Base-by-base conservation (phyloP, 768 basidiomycete genomes). In the Naematelia encephala region DNA sequence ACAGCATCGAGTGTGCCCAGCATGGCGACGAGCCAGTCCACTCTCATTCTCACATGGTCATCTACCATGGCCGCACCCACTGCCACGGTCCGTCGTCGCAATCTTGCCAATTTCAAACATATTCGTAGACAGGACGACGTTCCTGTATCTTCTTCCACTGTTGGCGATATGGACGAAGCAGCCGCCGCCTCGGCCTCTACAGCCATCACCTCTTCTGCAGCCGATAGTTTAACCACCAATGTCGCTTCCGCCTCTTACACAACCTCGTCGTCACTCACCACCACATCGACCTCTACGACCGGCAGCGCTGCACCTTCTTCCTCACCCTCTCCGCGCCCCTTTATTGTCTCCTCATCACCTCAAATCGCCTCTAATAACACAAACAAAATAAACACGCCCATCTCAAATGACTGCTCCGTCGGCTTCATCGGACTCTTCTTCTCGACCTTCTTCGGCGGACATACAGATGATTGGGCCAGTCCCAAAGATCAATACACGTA, bases 381-480 rank as follows among this genome's bases (percentile, higher is more conserved):
- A n/a, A 5, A 25, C n/a, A 27, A 51, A 5, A 27, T 12, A 39
- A 16, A 16, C 34, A 8, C 34, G 16, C 34, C 34, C 34, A 53
- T 5, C 19, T 11, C 22, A 51, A n/a, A 16, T 16, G 28, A 27
- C 10, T 47, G 54, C 26, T 29, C 75, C 1, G 67, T 81, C 8
- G 80, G 79, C 1, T 81, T 82, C 62, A 66, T 85, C 29, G 89
- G 90, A 8, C 75, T 91, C 48, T 90, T 84, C 78, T 88, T 91
- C 77, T 90, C 89, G 84, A 89, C 88, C 19, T 90, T 91, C 80
- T 91, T 90, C 70, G 89, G 89, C 77, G 90, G 87, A 79, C 62
- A 73, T 59, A 87, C 91, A 68, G 56, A 78, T 0, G 73, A 78
- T 23, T 88, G 79, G 79, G 86, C 84, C 16, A 82, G 84, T 5